Evolutionary conservation across 2,329 filamentous ascomycete genomes (phyloP).

Genomic region (Phaeosphaeria sp.): DNA sequence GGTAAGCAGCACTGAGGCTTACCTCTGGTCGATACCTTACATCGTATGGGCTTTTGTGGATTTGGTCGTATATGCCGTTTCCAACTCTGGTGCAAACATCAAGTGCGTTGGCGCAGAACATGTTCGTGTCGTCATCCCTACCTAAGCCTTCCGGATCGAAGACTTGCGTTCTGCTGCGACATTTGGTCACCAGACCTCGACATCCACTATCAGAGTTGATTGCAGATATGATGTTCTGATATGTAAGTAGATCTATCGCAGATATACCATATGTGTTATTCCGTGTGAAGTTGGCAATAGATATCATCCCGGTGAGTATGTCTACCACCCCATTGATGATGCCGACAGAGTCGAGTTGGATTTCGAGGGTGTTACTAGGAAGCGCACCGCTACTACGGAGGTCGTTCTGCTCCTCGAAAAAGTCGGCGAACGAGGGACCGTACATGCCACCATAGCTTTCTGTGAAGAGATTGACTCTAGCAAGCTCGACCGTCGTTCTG

Average conservation of each 20-base stretch:
- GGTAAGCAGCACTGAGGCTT: constrained; percentile 53
- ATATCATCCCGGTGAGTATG: constrained; percentile 64
- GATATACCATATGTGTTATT: constrained; percentile 72
- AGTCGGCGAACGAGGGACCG: constrained; percentile 67
- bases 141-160: constrained; percentile 46
- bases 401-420: constrained; percentile 67
- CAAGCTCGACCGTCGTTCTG: constrained; percentile 45
- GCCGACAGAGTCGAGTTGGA: constrained; percentile 68
- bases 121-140: constrained; percentile 39
- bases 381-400: constrained; percentile 59
- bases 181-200: constrained; percentile 49
- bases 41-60: constrained; percentile 53
- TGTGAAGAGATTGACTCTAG: constrained; percentile 70
- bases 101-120: not conserved
- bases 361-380: constrained; percentile 61
- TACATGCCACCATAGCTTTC: constrained; percentile 77
- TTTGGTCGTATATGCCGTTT: constrained; percentile 17
- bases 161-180: constrained; percentile 36
- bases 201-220: constrained; percentile 61
- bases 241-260: constrained; percentile 60
- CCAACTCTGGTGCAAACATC: constrained; percentile 32
- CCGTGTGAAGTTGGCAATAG: constrained; percentile 63
- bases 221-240: constrained; percentile 54
- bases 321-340: constrained; percentile 77
- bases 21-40: constrained; percentile 46